Evolutionary conservation across 768 basidiomycete genomes (phyloP).

Genomic region (Coprinopsis marcescibilis): DNA sequence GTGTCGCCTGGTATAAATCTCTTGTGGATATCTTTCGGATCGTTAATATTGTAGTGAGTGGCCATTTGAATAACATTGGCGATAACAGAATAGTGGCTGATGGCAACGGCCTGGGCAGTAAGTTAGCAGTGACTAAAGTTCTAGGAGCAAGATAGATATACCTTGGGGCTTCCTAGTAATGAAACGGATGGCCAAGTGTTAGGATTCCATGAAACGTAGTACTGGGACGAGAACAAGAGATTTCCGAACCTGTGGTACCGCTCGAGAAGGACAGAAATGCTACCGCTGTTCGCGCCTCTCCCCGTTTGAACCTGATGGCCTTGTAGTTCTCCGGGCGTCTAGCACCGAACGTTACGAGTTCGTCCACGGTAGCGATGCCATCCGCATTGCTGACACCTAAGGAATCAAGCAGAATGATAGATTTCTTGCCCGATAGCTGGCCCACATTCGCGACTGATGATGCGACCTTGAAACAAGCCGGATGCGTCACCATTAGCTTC

Average conservation of each 20-base stretch:
- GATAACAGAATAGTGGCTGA: conserved; percentile 62
- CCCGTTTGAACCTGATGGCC: conserved; percentile 42
- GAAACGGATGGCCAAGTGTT: conserved; percentile 12
- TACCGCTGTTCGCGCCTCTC: conserved; percentile 55
- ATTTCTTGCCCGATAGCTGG: conserved; percentile 37
- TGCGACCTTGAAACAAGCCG: conserved; percentile 37
- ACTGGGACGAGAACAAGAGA: conserved; percentile 6
- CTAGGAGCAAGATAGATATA: conserved; percentile 7
- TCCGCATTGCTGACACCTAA: conserved; percentile 9
- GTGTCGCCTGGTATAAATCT: conserved; percentile 50
- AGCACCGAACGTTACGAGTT: conserved; percentile 41
- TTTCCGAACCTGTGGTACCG: conserved; percentile 60
- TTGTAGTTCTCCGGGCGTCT: conserved; percentile 31
- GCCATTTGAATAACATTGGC: conserved; percentile 60
- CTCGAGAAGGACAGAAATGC: conserved; percentile 72
- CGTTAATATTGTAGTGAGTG: conserved; percentile 39
- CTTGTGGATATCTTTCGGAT: conserved; percentile 34
- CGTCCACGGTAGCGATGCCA: conserved; percentile 32
- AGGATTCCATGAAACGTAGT: conserved; percentile 61
- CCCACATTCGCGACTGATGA: conserved; percentile 34
- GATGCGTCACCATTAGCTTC: conserved; percentile 42
- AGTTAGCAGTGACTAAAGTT: not conserved
- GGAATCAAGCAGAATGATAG: conserved; percentile 32
- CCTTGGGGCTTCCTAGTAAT: conserved; percentile 32
- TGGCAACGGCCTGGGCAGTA: conserved; percentile 49